Conservation (phyloP, 2,329 filamentous ascomycete genomes). For the Cyclaneusma minus region DNA sequence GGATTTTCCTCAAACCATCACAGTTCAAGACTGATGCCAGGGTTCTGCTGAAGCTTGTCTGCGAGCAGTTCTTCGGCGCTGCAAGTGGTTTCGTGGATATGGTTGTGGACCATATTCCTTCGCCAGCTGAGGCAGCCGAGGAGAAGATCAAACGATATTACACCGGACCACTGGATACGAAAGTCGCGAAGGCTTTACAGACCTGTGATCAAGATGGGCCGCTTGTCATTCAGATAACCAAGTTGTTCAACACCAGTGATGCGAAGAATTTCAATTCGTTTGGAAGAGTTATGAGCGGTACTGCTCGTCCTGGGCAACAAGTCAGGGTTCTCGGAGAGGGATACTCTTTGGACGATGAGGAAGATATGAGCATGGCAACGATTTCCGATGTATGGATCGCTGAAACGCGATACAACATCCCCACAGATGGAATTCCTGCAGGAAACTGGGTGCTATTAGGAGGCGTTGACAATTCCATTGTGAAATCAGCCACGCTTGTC, state of each 20-base stretch:
- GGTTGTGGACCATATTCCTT: constrained; percentile 79
- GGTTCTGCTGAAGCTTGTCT: constrained; percentile 75
- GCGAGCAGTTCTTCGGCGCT: constrained; percentile 87
- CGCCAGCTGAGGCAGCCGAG: constrained; percentile 63
- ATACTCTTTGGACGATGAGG: constrained; percentile 92
- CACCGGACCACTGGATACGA: constrained; percentile 74
- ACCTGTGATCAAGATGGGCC: constrained; percentile 80
- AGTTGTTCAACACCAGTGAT: constrained; percentile 79
- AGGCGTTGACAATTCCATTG: constrained; percentile 93
- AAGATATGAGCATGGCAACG: constrained; percentile 84
- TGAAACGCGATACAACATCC: constrained; percentile 84
- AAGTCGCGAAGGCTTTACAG: constrained; percentile 65
- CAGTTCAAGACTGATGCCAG: constrained; percentile 86
- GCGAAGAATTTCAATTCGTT: constrained; percentile 86
- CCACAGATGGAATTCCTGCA: constrained; percentile 80
- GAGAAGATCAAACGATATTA: constrained; percentile 75
- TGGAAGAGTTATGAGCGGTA: constrained; percentile 85
- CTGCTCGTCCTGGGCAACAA: constrained; percentile 63
- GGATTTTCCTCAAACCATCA: constrained; percentile 78
- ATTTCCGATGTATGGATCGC: constrained; percentile 80
- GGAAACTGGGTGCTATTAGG: constrained; percentile 87
- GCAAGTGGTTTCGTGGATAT: constrained; percentile 90
- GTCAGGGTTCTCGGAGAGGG: constrained; percentile 89
- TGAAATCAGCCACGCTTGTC: constrained; percentile 89
- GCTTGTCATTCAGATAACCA: constrained; percentile 81